Evolutionary conservation across 2,329 filamentous ascomycete species (phyloP).

Genomic region (Fusarium austroafricanum): DNA sequence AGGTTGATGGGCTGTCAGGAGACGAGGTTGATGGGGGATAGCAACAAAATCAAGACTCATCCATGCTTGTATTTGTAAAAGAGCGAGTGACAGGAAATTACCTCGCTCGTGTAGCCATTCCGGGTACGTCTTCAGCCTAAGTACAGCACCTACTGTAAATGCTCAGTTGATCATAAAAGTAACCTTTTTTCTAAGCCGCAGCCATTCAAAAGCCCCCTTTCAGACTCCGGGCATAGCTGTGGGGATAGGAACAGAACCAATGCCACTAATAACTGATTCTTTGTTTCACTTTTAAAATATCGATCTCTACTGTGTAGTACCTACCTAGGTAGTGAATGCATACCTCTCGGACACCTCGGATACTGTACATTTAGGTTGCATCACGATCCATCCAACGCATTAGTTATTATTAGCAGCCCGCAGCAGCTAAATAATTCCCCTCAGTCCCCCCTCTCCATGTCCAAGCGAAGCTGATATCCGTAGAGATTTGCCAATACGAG

Average conservation of each 20-base stretch:
- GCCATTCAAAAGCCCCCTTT: slow-evolving; percentile 1
- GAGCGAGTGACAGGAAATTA: not conserved
- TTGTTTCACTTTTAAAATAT: slow-evolving; percentile 6
- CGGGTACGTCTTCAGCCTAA: not conserved
- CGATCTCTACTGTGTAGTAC: no score
- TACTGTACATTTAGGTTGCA: not conserved
- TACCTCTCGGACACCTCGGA: slow-evolving; percentile 5
- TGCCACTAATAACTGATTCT: not conserved
- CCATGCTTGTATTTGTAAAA: not conserved
- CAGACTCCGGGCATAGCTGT: not conserved
- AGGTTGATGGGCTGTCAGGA: not conserved
- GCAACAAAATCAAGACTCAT: no score
- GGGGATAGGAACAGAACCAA: not conserved
- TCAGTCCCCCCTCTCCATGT: slow-evolving; percentile 3
- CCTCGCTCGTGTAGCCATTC: not conserved
- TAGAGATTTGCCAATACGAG: slow-evolving; percentile 41
- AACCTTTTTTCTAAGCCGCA: slow-evolving; percentile 13
- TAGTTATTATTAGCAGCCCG: not conserved
- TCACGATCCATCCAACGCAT: not conserved
- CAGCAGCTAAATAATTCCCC: slow-evolving; percentile 9
- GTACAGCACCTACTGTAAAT: not conserved
- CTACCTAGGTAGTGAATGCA: slow-evolving; percentile 15
- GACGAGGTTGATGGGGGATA: not conserved
- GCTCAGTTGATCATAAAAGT: slow-evolving; percentile 3
- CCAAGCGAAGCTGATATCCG: not conserved